Conservation (phyloP, 805 yeast genomes). For the Lachancea sp. region DNA sequence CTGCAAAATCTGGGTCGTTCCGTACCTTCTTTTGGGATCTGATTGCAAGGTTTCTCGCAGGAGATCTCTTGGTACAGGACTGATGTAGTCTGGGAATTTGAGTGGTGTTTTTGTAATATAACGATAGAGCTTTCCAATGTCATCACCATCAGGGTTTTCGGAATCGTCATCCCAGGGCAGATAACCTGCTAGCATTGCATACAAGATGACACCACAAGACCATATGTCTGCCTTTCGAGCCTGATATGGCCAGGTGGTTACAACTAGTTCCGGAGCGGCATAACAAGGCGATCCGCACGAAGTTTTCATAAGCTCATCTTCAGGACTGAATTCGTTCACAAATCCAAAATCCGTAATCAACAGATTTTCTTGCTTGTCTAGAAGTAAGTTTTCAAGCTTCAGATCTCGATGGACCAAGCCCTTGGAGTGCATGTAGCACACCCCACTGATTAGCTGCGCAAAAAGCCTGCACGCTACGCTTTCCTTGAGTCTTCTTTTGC, state of each 20-base stretch:
- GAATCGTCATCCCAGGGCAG: slow-evolving; percentile 97
- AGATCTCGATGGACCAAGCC: slow-evolving; percentile 88
- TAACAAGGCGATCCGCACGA: slow-evolving; percentile 97
- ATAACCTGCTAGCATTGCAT: slow-evolving; percentile 96
- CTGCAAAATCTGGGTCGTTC: slow-evolving; percentile 59
- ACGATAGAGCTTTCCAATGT: slow-evolving; percentile 82
- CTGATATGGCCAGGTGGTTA: slow-evolving; percentile 78
- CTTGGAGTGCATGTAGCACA: slow-evolving; percentile 86
- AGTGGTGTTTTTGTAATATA: slow-evolving; percentile 87
- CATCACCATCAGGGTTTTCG: slow-evolving; percentile 91
- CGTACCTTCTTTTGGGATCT: slow-evolving; percentile 72
- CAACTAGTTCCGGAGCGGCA: slow-evolving; percentile 96
- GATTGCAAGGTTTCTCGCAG: slow-evolving; percentile 78
- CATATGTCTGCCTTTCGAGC: slow-evolving; percentile 94
- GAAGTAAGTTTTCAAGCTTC: slow-evolving; percentile 78
- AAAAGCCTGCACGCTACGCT: slow-evolving; percentile 78
- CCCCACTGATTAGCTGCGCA: slow-evolving; percentile 92
- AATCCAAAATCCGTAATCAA: slow-evolving; percentile 91
- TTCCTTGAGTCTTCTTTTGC: slow-evolving; percentile 82
- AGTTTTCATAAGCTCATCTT: slow-evolving; percentile 80
- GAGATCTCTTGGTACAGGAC: slow-evolving; percentile 85
- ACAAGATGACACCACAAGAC: slow-evolving; percentile 93
- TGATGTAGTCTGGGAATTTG: slow-evolving; percentile 91
- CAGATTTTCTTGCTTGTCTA: slow-evolving; percentile 82
- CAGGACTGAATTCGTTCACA: slow-evolving; percentile 65